Evolutionary conservation across 2,329 filamentous ascomycete genomes (phyloP), one percentile per base, ranked within the genome.

Genomic region (Fusarium sacchari): DNA sequence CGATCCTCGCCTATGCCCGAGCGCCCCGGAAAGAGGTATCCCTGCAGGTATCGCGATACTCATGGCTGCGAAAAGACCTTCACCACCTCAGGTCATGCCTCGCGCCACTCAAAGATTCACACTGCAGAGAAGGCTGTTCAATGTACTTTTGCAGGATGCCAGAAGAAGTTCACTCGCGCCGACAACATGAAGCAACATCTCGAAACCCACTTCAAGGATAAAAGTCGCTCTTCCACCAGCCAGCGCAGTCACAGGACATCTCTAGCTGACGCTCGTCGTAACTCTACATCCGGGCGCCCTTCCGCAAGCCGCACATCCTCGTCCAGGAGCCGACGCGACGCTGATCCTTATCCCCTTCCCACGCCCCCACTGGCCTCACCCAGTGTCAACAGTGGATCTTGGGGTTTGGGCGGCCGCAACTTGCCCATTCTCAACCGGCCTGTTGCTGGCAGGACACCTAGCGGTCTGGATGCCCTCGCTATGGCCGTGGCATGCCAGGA

Each of bases 141-240:
- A 42, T 92, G 90, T 82, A 87, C 90, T 37, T 93, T 88, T 77
- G 84, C 87, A 1, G 92, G 92, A 67, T 95, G 93, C 84, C 88
- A 90, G 81, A 94, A 94, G 84, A 93, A 92, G 78, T 95, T 95
- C 77, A 94, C 92, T 17, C 91, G 93, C 72, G 91, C 92, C 76
- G 93, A 95, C 86, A 95, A 95, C 85, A 95, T 95, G 93, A 94
- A 94, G 86, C 93, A 95, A 83, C 93, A 95, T 78, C 87, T 94
- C 36, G 89, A 93, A 77, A 95, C 93, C 1, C 93, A 95, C 81
- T 92, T 89, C 82, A 91, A 91, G 81, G 88, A 90, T 72, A 89
- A 88, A 82, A 83, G 83, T 37, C 85, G 87, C 34, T 82, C 83
- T 6, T 83, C 84, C 5, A 76, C 78, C n/a, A 76, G 80, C 68